phyloP scores from a whole-genome alignment of 257 asterid species.

The Solanum tarijense region DNA sequence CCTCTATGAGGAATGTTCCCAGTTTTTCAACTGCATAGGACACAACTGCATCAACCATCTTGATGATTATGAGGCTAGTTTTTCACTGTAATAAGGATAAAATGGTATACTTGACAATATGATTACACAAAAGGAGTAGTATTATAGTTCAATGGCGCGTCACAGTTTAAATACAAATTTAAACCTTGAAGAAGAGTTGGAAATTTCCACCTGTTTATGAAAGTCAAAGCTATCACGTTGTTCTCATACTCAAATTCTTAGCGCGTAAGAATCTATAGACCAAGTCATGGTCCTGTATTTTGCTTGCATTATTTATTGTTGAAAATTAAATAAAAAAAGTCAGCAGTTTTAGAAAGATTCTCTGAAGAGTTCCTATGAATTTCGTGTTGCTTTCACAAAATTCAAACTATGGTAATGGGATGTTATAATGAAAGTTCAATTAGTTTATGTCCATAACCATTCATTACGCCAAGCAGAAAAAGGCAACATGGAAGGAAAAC shows the following conservation, averaged over 20 bases:
- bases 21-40: neutral
- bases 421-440: no score
- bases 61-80: neutral
- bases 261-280: neutral
- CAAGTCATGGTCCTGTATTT: no score
- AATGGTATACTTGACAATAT: neutral
- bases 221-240: neutral
- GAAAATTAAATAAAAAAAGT: no score
- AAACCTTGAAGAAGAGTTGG: neutral
- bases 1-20: neutral
- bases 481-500: neutral
- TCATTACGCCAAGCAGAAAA: neutral
- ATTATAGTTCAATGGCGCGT: no score
- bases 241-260: neutral
- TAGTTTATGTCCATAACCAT: no score
- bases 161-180: no score
- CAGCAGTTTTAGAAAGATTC: neutral
- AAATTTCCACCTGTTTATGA: neutral
- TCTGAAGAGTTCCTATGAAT: no score
- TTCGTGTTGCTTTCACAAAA: no score
- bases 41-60: neutral
- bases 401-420: no score
- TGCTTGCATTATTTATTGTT: no score
- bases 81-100: neutral
- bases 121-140: neutral